phyloP scores from a whole-genome alignment of 208 protist species.

The Phytomonas serpens region DNA sequence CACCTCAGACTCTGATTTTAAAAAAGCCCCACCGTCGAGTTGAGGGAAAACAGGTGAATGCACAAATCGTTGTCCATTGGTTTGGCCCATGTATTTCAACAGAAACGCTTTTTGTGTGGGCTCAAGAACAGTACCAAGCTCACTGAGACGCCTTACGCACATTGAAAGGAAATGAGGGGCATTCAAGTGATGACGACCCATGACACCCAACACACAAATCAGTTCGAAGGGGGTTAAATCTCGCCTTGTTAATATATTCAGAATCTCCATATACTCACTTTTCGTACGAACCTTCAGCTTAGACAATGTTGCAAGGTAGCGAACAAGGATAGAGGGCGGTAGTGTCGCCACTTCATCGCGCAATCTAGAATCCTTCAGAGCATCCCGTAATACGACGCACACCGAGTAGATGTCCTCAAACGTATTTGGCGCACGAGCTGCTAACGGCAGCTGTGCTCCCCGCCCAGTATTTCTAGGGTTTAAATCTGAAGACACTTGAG shows the following conservation, averaged over 20 bases:
- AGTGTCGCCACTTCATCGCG: conserved; percentile 8
- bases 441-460: background rate
- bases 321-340: conserved; percentile 30
- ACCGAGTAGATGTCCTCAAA: background rate
- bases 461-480: background rate
- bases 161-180: conserved; percentile 19
- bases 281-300: conserved; percentile 33
- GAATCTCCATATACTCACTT: conserved; percentile 27
- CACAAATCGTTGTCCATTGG: conserved; percentile 33
- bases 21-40: conserved; percentile 22
- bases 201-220: conserved; percentile 32
- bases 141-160: conserved; percentile 22
- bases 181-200: conserved; percentile 48
- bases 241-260: conserved; percentile 26
- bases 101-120: conserved; percentile 27
- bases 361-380: conserved; percentile 1
- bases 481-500: background rate
- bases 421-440: background rate
- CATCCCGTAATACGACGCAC: background rate
- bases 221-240: conserved; percentile 33
- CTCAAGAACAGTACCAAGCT: conserved; percentile 17
- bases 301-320: conserved; percentile 50
- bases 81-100: conserved; percentile 49
- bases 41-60: conserved; percentile 18
- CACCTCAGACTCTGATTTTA: conserved; percentile 25